A percentile compares a stretch with the other conserved stretches of the same genome.
Evolutionary conservation across 2,329 filamentous ascomycete species (phyloP).

Genomic region (Geoglossum cookeanum): DNA sequence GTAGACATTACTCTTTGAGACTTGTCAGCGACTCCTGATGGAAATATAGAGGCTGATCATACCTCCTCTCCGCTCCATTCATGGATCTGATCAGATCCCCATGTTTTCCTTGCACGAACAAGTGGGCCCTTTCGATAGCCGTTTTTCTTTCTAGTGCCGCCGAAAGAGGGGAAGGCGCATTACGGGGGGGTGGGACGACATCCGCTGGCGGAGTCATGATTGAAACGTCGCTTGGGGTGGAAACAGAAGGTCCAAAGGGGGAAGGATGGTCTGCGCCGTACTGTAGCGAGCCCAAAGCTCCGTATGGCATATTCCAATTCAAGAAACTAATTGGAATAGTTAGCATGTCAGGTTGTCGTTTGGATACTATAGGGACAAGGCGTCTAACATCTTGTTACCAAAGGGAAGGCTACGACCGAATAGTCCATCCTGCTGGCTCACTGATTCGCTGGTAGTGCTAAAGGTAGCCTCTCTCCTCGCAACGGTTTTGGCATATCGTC

Average conservation of each 20-base stretch:
- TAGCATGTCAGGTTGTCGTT: background rate
- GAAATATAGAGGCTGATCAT: background rate
- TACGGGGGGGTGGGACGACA: conserved; percentile 8
- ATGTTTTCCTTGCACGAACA: conserved; percentile 15
- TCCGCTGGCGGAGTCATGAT: conserved; percentile 10
- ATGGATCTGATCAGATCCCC: conserved; percentile 13
- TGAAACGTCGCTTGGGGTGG: conserved; percentile 13
- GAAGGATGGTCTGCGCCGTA: background rate
- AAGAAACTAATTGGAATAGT: background rate
- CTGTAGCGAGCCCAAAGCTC: background rate
- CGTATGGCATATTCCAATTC: background rate
- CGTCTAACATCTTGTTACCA: conserved; percentile 11
- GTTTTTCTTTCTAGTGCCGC: conserved; percentile 8
- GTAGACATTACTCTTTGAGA: conserved; percentile 8
- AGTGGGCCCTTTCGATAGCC: conserved; percentile 12
- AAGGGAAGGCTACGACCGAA: conserved; percentile 1
- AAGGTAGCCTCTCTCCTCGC: conserved; percentile 6
- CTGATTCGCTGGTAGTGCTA: conserved; percentile 1
- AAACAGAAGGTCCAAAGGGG: conserved; percentile 1
- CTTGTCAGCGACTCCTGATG: background rate
- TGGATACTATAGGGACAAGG: background rate
- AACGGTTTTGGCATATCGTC: conserved; percentile 12
- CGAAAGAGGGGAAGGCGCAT: conserved; percentile 13
- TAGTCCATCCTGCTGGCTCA: conserved; percentile 1
- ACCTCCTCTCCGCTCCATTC: conserved; percentile 13